Base-by-base conservation (phyloP, 768 basidiomycete genomes). In the Kwoniella newhampshirensis region DNA sequence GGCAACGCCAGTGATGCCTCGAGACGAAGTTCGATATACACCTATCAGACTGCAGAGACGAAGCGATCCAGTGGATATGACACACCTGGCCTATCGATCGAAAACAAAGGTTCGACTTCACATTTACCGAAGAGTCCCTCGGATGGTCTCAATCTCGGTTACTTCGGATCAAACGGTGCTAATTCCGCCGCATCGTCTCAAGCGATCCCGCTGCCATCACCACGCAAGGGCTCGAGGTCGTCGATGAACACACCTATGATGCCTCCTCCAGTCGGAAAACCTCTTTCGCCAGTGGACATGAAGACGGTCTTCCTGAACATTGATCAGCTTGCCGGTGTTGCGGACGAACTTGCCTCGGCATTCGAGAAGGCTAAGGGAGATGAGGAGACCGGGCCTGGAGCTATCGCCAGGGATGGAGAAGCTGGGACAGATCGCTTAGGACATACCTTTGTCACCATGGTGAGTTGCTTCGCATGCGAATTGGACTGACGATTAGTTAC, bases 271-370 rank as follows among this genome's bases (percentile, higher is more conserved):
- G 48, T 61, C 9, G 70, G 63, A 2, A 72, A 66, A 54, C 59
- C 71, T 15, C 47, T 77, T n/a, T 60, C 67, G 6, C 50, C 67
- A 1, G 53, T 62, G 4, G 75, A 78, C 35, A 30, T 71, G n/a
- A 63, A 66, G 42, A 61, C 74, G 3, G 66, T 78, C 21, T 78
- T 78, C 37, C 41, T 76, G 28, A 78, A 78, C 57, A 44, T 78
- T 11, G 73, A 77, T 39, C 67, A 74, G 27, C 37, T 78, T 15
- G 72, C 77, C 3, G 52, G 57, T 15, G 67, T 68, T 13, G 66
- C 75, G 0, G 68, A 75, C 13, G 75, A 75, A 21, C 64, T 78
- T 25, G 75, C 77, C 4, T 48, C 42, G 1, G 60, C 64, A 2
- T 71, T 78, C 36, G 75, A 76, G 51, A 50, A 37, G 17, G 74